Evolutionary conservation across 768 basidiomycete species (phyloP), one percentile per base, ranked within the genome.

Genomic region (Punctularia strigosozonata): DNA sequence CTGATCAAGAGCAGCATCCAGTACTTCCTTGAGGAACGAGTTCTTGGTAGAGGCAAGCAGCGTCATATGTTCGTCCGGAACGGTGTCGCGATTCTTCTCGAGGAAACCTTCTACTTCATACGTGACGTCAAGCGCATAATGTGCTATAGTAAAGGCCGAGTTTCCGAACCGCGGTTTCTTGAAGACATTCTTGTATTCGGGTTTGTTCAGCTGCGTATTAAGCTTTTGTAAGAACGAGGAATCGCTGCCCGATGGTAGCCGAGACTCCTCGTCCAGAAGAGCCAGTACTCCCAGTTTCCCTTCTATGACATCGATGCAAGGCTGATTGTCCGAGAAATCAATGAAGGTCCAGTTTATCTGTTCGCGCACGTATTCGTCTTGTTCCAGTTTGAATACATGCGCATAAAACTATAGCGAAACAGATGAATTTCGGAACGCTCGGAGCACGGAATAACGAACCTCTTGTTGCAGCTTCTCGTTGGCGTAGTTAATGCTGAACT

Each of bases 341-440:
- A 99, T 99, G 62, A 98, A 98, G 6, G 87, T 97, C 95, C 95
- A 99, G 57, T 95, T 90, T 56, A 99, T 99, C 60, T 95, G 72
- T 56, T 99, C 95, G 47, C 94, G 88, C 37, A 98, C 78, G 54
- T 99, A 99, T 62, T 99, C 95, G 57, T 98, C 95, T 65, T 99
- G 95, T 56, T 99, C 95, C 30, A 99, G 77, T 68, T 98, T 92
- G 75, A 90, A 91, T 36, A 99, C 95, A 55, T 99, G 95, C 1
- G 94, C 95, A 51, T 98, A 98, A 67, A 99, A 99, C 87, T 95
- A 47, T 5, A 41, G 33, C 10, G 8, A 1, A 18, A 22, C 7
- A 18, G 21, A 6, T 6, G 25, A 14, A 15, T 30, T 20, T 38
- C 20, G 31, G 25, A 3, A 39, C 6, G 21, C 31, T 8, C 10